Conservation (phyloP, 371 early-diverging fungal species). For the Lichtheimia hyalospora region DNA sequence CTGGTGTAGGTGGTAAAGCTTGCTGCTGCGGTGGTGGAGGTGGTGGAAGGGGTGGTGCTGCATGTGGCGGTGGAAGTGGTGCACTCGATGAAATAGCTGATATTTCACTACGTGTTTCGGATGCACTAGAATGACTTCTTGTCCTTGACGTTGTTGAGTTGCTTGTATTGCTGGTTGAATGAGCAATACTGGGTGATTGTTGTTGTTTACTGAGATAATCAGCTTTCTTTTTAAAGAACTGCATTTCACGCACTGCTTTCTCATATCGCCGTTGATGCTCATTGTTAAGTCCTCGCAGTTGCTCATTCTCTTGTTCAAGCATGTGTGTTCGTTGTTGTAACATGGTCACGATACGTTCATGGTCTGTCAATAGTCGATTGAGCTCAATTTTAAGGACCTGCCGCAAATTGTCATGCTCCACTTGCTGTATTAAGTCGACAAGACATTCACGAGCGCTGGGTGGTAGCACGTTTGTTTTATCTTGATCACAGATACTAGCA, state of each 20-base stretch:
- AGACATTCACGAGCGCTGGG: slow-evolving; percentile 15
- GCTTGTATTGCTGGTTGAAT: background rate
- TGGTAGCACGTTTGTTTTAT: slow-evolving; percentile 5
- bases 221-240: slow-evolving; percentile 43
- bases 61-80: slow-evolving; percentile 2
- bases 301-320: slow-evolving; percentile 35
- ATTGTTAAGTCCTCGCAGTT: slow-evolving; percentile 17
- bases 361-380: slow-evolving; percentile 28
- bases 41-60: slow-evolving; percentile 16
- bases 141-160: background rate
- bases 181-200: background rate
- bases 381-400: slow-evolving; percentile 28
- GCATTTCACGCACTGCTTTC: slow-evolving; percentile 52
- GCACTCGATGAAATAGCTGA: background rate
- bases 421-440: slow-evolving; percentile 18
- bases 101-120: slow-evolving; percentile 1
- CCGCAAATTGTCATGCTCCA: slow-evolving; percentile 18
- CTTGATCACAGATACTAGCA: slow-evolving; percentile 1
- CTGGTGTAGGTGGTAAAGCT: slow-evolving; percentile 12
- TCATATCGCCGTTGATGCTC: slow-evolving; percentile 37
- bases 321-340: slow-evolving; percentile 35
- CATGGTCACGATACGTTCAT: slow-evolving; percentile 29
- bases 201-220: slow-evolving; percentile 24
- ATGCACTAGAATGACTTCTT: background rate
- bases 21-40: slow-evolving; percentile 13